These are phyloP conservation scores for Gnomoniopsis sp. DNA, from an alignment of 2,329 filamentous ascomycete genomes.

Conservation along the genomic window DNA sequence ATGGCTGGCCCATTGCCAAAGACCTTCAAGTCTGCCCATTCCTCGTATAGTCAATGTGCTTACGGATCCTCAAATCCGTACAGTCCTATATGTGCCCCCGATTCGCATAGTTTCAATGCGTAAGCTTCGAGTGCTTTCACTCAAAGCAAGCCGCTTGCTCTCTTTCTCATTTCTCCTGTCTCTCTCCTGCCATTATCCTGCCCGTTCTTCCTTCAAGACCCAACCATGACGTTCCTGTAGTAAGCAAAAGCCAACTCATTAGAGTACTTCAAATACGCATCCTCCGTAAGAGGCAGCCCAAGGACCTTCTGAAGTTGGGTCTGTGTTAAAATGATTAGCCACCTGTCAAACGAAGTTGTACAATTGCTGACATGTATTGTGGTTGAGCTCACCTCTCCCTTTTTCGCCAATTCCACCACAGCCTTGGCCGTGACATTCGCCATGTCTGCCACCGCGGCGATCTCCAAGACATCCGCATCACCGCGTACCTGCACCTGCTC, in stretches of 20 bases:
- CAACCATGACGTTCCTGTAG: conserved; percentile 61
- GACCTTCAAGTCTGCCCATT: too few relatives aligned
- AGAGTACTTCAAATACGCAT: conserved; percentile 67
- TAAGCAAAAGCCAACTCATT: conserved; percentile 67
- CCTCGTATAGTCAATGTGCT: too few relatives aligned
- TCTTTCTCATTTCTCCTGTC: not conserved
- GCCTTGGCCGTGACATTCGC: conserved; percentile 67
- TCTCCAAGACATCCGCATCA: conserved; percentile 45
- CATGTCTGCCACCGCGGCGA: conserved; percentile 80
- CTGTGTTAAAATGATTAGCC: conserved; percentile 33
- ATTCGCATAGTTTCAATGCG: not conserved
- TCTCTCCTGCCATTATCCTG: too few relatives aligned
- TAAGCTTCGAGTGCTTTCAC: not conserved
- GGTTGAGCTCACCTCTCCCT: conserved; percentile 50
- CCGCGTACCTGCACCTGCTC: conserved; percentile 29
- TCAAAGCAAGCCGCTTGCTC: not conserved
- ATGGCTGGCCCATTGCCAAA: too few relatives aligned
- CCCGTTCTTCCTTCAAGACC: conserved; percentile 16
- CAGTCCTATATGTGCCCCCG: too few relatives aligned
- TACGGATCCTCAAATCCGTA: too few relatives aligned
- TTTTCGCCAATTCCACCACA: conserved; percentile 52
- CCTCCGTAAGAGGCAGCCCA: conserved; percentile 66
- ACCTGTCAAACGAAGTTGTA: conserved; percentile 28
- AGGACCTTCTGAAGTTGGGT: conserved; percentile 49
- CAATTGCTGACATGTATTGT: not conserved